These are phyloP conservation scores for Pseudomonodictys pantanalensis DNA, from an alignment of 495 filamentous ascomycete genomes.

Conservation along the genomic window DNA sequence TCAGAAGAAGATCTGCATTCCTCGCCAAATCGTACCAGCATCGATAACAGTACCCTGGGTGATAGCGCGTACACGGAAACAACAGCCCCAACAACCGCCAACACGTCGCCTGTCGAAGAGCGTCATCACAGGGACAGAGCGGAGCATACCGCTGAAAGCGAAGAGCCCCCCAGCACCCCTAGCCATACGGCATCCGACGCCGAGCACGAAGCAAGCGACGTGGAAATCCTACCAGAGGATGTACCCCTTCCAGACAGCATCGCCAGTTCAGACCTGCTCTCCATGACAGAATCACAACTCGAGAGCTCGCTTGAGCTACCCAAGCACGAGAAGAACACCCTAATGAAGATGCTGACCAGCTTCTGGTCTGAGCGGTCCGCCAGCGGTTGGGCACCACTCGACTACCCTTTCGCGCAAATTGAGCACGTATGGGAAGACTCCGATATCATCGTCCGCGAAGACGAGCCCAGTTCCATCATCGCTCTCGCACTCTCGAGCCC, in stretches of 20 bases:
- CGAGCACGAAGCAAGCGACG: conserved; percentile 70
- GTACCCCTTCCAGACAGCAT: conserved; percentile 64
- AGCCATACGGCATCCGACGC: conserved; percentile 59
- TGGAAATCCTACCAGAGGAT: conserved; percentile 62
- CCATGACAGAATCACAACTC: conserved; percentile 54
- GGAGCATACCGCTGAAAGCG: conserved; percentile 45
- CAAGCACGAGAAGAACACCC: conserved; percentile 83
- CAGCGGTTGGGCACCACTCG: conserved; percentile 90
- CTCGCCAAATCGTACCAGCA: conserved; percentile 37
- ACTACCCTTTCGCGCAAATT: conserved; percentile 81
- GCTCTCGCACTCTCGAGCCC: conserved; percentile 83
- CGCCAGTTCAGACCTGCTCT: conserved; percentile 60
- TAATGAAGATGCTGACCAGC: conserved; percentile 91
- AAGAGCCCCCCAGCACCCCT: conserved; percentile 33
- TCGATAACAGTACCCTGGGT: conserved; percentile 31
- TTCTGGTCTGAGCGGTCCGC: conserved; percentile 99
- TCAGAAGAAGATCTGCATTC: conserved; percentile 58
- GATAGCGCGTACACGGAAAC: conserved; percentile 35
- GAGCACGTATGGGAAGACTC: conserved; percentile 97
- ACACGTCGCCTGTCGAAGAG: conserved; percentile 30
- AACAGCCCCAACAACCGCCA: conserved; percentile 22
- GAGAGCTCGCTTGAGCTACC: conserved; percentile 72
- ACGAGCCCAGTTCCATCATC: conserved; percentile 94
- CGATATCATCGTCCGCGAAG: conserved; percentile 95
- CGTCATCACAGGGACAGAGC: conserved; percentile 25